Conservation (phyloP, 2,329 filamentous ascomycete genomes). For the Stagonosporopsis vannaccii region DNA sequence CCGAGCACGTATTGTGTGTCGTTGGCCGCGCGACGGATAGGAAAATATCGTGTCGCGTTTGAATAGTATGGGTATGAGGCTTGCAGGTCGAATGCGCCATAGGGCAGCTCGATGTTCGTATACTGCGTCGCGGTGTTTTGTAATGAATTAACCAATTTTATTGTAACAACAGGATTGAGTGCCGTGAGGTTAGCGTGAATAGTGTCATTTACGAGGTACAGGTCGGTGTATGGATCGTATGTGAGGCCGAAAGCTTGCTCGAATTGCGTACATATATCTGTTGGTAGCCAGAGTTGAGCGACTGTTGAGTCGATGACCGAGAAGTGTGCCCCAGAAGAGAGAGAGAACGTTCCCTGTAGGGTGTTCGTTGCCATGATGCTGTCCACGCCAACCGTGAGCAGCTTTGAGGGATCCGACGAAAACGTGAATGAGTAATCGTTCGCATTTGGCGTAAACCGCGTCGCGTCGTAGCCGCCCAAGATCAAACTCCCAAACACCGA, state of each 20-base stretch:
- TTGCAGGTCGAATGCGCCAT: slow-evolving; percentile 57
- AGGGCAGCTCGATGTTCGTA: slow-evolving; percentile 55
- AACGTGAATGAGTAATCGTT: slow-evolving; percentile 45
- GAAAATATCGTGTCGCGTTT: slow-evolving; percentile 72
- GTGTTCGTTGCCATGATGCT: slow-evolving; percentile 44
- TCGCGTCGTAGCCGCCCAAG: slow-evolving; percentile 53
- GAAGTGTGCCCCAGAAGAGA: slow-evolving; percentile 41
- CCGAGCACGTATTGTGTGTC: slow-evolving; percentile 68
- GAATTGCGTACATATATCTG: slow-evolving; percentile 50
- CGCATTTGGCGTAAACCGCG: slow-evolving; percentile 42
- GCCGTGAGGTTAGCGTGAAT: slow-evolving; percentile 42
- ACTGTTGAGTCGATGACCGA: slow-evolving; percentile 53
- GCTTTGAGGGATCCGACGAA: slow-evolving; percentile 38
- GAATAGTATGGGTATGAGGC: slow-evolving; percentile 62
- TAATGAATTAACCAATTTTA: slow-evolving; percentile 46
- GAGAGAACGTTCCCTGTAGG: slow-evolving; percentile 44
- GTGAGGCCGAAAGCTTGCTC: slow-evolving; percentile 50
- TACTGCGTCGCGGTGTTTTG: slow-evolving; percentile 43
- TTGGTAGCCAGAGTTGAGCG: slow-evolving; percentile 52
- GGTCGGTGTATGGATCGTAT: slow-evolving; percentile 46
- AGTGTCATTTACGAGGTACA: slow-evolving; percentile 51
- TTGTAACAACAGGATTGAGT: slow-evolving; percentile 47
- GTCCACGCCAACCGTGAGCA: slow-evolving; percentile 45
- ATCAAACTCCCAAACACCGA: slow-evolving; percentile 47
- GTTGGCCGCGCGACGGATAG: slow-evolving; percentile 65